A percentile compares a stretch with the other conserved stretches of the same genome.
Evolutionary conservation across 805 yeast species (phyloP).

Genomic region (Tanozyma kutaoensis): DNA sequence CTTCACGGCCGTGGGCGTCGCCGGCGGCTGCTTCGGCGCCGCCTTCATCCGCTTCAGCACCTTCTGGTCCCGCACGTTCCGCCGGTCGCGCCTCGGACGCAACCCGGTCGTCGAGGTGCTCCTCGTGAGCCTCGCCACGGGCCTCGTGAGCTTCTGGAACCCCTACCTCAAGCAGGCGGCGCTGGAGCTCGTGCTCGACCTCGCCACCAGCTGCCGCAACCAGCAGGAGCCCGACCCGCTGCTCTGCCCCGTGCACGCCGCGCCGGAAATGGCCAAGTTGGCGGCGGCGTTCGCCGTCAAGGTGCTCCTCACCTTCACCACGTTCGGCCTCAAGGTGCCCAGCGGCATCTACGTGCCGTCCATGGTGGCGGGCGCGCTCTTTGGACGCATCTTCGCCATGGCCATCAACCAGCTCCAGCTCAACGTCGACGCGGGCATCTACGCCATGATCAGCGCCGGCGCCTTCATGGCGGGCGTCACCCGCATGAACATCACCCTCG

Average conservation of each 20-base stretch:
- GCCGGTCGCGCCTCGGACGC: conserved; percentile 17
- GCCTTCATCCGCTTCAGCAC: conserved; percentile 29
- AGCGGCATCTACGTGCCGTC: background rate
- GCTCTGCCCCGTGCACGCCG: conserved; percentile 22
- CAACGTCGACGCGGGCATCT: conserved; percentile 36
- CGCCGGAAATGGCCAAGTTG: conserved; percentile 9
- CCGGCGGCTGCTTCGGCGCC: conserved; percentile 45
- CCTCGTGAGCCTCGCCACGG: conserved; percentile 30
- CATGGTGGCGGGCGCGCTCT: background rate
- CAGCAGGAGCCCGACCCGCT: conserved; percentile 11
- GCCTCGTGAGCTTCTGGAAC: conserved; percentile 32
- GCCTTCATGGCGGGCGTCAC: conserved; percentile 47
- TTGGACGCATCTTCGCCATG: conserved; percentile 36
- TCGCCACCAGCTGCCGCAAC: conserved; percentile 35
- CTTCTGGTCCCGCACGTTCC: conserved; percentile 32
- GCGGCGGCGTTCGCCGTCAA: conserved; percentile 30
- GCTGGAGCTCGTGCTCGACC: conserved; percentile 32
- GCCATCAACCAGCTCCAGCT: conserved; percentile 14
- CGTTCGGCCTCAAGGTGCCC: background rate
- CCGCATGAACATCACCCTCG: conserved; percentile 39
- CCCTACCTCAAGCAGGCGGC: conserved; percentile 35
- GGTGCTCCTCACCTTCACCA: conserved; percentile 12
- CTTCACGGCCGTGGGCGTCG: conserved; percentile 33
- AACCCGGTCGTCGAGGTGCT: conserved; percentile 33
- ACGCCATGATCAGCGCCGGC: conserved; percentile 42